Conservation (phyloP, 257 asterid genomes). For the Solanum tarijense region DNA sequence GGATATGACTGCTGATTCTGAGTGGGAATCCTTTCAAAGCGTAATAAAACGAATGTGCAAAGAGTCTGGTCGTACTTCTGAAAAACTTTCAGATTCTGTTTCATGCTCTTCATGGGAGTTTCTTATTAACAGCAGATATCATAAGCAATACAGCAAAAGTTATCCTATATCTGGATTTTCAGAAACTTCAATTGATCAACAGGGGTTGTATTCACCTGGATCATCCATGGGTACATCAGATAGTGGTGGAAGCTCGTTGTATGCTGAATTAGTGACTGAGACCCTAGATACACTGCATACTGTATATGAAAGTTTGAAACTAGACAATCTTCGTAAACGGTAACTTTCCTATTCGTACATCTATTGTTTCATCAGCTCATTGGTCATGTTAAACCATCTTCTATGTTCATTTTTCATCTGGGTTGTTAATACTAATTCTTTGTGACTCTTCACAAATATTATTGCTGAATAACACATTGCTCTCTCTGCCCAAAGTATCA, state of each 20-base stretch:
- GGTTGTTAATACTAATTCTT: background rate
- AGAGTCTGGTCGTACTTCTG: constrained; percentile 23
- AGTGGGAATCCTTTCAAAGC: constrained; percentile 72
- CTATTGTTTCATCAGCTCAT: background rate
- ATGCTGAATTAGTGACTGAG: constrained; percentile 37
- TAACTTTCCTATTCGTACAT: constrained; percentile 12
- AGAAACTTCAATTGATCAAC: constrained; percentile 25
- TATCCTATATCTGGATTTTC: constrained; percentile 34
- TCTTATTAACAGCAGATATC: constrained; percentile 66
- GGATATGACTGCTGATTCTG: constrained; percentile 47
- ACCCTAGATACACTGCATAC: constrained; percentile 79
- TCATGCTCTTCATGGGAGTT: constrained; percentile 82
- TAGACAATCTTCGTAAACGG: constrained; percentile 90
- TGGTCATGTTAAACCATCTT: background rate
- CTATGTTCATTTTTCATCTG: background rate
- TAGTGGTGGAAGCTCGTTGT: constrained; percentile 26
- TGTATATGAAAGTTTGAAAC: constrained; percentile 81
- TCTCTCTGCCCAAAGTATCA: background rate
- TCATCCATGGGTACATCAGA: constrained; percentile 13
- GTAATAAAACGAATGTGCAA: constrained; percentile 40
- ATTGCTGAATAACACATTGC: background rate
- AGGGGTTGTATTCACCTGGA: constrained; percentile 25
- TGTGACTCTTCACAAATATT: background rate
- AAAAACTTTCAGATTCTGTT: constrained; percentile 24
- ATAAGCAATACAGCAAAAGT: constrained; percentile 38